Conservation (phyloP, 352 stramenopile genomes). For the Phytophthora quininea region DNA sequence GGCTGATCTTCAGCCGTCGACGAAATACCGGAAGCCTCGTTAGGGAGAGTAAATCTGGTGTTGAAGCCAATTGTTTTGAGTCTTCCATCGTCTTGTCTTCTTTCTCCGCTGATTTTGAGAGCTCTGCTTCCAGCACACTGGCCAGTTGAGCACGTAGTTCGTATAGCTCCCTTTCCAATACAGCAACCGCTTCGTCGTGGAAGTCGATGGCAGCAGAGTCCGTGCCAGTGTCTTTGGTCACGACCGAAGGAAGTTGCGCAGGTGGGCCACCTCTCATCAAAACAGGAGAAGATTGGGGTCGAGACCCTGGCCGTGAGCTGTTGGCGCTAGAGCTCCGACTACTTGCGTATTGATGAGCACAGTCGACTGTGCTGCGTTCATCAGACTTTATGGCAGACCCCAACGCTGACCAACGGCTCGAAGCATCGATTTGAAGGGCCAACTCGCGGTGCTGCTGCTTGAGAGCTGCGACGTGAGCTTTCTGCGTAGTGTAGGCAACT, state of each 20-base stretch:
- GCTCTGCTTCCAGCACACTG: neutral
- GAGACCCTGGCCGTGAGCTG: slow-evolving; percentile 14
- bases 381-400: slow-evolving; percentile 21
- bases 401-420: slow-evolving; percentile 59
- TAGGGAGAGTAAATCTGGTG: too few species aligned
- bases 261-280: neutral
- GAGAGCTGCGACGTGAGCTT: slow-evolving; percentile 38
- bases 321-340: slow-evolving; percentile 10
- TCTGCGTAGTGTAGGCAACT: slow-evolving; percentile 50
- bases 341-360: neutral
- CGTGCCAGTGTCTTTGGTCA: slow-evolving; percentile 24
- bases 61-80: neutral
- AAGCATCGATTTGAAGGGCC: slow-evolving; percentile 53
- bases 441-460: slow-evolving; percentile 57
- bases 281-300: slow-evolving; percentile 4
- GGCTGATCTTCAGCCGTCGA: neutral
- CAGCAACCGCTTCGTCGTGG: slow-evolving; percentile 13
- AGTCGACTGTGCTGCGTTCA: neutral
- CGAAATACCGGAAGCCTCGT: too few species aligned
- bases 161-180: slow-evolving; percentile 39
- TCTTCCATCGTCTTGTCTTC: too few species aligned
- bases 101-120: neutral
- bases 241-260: neutral
- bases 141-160: slow-evolving; percentile 37
- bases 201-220: slow-evolving; percentile 10